Percentiles rank a stretch among this genome's conserved stretches.
Evolutionary conservation across 2,329 filamentous ascomycete species (phyloP).

Genomic region (Allantophomopsis lycopodina): DNA sequence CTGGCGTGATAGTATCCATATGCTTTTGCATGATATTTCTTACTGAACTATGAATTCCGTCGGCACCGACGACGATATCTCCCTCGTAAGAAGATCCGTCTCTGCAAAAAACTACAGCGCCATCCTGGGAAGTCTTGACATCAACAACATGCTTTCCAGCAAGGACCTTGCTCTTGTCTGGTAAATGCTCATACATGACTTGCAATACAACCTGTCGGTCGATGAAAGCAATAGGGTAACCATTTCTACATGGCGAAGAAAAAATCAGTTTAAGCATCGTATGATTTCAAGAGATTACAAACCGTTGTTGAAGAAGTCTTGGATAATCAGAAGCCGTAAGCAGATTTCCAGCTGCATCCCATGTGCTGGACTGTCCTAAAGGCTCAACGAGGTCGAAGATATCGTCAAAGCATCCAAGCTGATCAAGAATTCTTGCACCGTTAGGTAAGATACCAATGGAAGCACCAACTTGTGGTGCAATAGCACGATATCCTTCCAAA

Average conservation of each 20-base stretch:
- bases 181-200: constrained; percentile 3
- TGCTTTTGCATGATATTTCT: constrained; percentile 6
- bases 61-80: constrained; percentile 13
- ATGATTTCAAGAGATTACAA: too few relatives aligned
- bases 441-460: not conserved
- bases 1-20: not conserved
- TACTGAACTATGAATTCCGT: constrained; percentile 13
- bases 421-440: not conserved
- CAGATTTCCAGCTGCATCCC: too few relatives aligned
- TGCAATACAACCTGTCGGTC: not conserved
- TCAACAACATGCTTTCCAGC: not conserved
- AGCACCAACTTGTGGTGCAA: not conserved
- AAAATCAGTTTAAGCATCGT: too few relatives aligned
- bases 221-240: not conserved
- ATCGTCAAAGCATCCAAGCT: not conserved
- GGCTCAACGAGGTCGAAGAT: too few relatives aligned
- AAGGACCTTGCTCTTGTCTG: constrained; percentile 1
- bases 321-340: too few relatives aligned
- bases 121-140: constrained; percentile 2
- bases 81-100: constrained; percentile 12
- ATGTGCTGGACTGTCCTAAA: too few relatives aligned
- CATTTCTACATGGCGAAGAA: too few relatives aligned
- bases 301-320: too few relatives aligned
- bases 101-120: constrained; percentile 8
- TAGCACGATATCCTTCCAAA: constrained; percentile 1